Evolutionary conservation across 768 basidiomycete genomes (phyloP), one percentile per base, ranked within the genome.

Genomic region (Lactarius quietus): DNA sequence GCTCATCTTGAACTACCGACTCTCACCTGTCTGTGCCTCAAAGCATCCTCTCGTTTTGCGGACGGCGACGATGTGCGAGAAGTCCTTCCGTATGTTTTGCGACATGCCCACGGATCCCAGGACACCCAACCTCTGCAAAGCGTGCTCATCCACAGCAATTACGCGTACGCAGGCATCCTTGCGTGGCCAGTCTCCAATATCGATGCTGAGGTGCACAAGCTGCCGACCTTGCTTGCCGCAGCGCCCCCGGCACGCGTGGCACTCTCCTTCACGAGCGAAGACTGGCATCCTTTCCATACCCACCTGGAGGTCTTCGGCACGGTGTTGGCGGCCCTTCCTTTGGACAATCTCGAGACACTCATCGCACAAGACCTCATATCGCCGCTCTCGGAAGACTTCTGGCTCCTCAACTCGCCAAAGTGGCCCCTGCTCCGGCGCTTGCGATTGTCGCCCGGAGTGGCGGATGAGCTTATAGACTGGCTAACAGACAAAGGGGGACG

Each of bases 91-190:
- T 39, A 51, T 18, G 6, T 64, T n/a, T 8, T 23, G 2, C 29
- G 20, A 20, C 39, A 51, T 9, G n/a, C 48, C 38, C 63, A 59
- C 29, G 63, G 57, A 20, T 23, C 18, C 7, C 57, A 64, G 14
- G 57, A 64, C 26, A 15, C 55, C 3, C 6, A 14, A 3, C 56
- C 63, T 7, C 57, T 58, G 20, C 20, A 35, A 10, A 64, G 35
- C 43, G 1, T 61, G 26, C 3, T 26, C 23, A 4, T 36, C 51
- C n/a, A 7, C 4, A 4, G 31, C 48, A 9, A 43, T 0, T 5
- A 18, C 0, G 4, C 6, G 20, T 18, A 20, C 41, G 18, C 7
- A 20, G 3, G 26, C 7, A 29, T 61, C 8, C 15, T 48, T 18
- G 29, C 33, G 17, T 61, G 45, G 60, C 3, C 31, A 7, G 60